Base-by-base conservation (phyloP, 257 asterid genomes). In the Petunia axillaris region DNA sequence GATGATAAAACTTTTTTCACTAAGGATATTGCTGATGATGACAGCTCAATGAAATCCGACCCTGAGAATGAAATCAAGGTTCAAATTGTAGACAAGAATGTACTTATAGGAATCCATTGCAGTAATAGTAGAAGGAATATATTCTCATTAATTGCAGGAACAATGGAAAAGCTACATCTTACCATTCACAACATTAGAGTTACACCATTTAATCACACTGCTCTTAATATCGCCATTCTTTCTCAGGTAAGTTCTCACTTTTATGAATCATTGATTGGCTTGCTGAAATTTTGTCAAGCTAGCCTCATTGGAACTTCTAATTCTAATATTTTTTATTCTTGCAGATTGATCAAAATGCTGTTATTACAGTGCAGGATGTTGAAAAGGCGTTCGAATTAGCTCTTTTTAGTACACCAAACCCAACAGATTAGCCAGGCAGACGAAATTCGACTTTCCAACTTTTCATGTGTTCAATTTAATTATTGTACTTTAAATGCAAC, bases 331-430 rank as follows among this genome's bases (percentile, higher is more conserved):
- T 8, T 52, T 52, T 15, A 15, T 64, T 9, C 0, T 71, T 71
- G 77, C 77, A 71, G 77, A 50, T 71, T 71, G 77, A 71, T 71
- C 62, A 71, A 55, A 71, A 71, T 11, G 77, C 35, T 71, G 77
- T 48, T 50, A 50, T 50, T 71, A 71, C 3, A 48, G 77, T 50
- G 77, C 35, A 35, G 44, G 77, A 71, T 71, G 14, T 71, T 71
- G 62, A 71, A 35, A 71, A 5, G 35, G 46, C 60, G 3, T 48
- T 71, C 1, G 59, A 35, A 13, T 50, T 71, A 25, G 43, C 57
- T 71, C 44, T 71, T 46, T 0, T 25, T 0, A 46, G 59, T 0
- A 70, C 77, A 71, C 14, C 68, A 71, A 0, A 71, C 8, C 9
- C 0, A 11, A 50, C 4, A 35, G 13, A 13, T 25, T 25, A 25